Conservation (phyloP, 306 rosid species). For the Arachis stenosperma region DNA sequence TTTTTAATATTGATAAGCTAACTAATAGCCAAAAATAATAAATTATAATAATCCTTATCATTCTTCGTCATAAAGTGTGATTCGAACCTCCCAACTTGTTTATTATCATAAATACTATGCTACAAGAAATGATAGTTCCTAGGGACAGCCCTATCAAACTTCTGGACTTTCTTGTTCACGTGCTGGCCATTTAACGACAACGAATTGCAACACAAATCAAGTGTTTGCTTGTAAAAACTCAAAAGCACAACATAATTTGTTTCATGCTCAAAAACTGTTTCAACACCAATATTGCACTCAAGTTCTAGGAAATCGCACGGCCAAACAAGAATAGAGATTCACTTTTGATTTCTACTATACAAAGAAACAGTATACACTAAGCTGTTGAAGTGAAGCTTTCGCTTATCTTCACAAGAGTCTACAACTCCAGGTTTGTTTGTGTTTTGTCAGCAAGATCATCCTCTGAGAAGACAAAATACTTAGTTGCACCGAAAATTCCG, state of each 20-base stretch:
- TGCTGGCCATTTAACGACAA: neutral
- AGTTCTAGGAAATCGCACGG: conserved; percentile 32
- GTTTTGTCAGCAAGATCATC: conserved; percentile 50
- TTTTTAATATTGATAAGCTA: too few relatives aligned
- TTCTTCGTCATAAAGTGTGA: too few relatives aligned
- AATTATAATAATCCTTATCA: too few relatives aligned
- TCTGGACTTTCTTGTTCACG: too few relatives aligned
- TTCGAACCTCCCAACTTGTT: too few relatives aligned
- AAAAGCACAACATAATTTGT: neutral
- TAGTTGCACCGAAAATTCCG: conserved; percentile 59
- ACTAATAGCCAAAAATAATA: too few relatives aligned
- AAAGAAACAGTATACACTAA: conserved; percentile 35
- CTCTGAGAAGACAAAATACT: conserved; percentile 60
- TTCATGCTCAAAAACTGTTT: neutral
- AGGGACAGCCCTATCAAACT: too few relatives aligned
- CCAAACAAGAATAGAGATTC: conserved; percentile 18
- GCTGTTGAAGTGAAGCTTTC: conserved; percentile 33
- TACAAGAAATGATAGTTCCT: too few relatives aligned
- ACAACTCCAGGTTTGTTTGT: conserved; percentile 9
- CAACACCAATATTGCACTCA: conserved; percentile 19
- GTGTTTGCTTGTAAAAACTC: conserved; percentile 7
- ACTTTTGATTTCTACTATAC: conserved; percentile 44
- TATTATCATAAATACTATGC: too few relatives aligned
- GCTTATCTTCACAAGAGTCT: conserved; percentile 28
- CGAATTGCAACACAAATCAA: conserved; percentile 21